phyloP scores from a whole-genome alignment of 768 basidiomycete genomes.

The Dioszegia hungarica region DNA sequence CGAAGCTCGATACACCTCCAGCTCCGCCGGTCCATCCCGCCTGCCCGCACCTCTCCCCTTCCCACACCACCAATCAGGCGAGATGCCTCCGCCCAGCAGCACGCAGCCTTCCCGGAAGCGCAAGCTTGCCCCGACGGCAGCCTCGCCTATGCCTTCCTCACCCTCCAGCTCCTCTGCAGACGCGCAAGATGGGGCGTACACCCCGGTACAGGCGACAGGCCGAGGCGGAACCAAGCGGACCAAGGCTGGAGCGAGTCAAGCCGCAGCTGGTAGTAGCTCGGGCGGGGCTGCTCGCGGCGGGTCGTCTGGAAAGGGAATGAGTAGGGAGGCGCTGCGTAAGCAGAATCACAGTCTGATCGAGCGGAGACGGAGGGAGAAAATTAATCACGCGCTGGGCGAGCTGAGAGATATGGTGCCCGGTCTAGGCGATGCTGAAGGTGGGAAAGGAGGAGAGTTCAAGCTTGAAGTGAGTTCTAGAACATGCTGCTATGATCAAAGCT shows the following conservation, averaged over 20 bases:
- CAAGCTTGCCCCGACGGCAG: not conserved
- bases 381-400: conserved; percentile 80
- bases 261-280: not conserved
- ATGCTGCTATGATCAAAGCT: not conserved
- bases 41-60: not conserved
- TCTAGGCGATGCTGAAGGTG: conserved; percentile 53
- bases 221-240: not conserved
- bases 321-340: conserved; percentile 75
- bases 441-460: conserved; percentile 83
- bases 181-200: not conserved
- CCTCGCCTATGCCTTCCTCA: conserved; percentile 1
- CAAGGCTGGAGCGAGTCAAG: not conserved
- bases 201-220: not conserved
- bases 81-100: not conserved
- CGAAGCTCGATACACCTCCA: not conserved
- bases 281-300: not conserved
- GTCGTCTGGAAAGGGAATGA: conserved; percentile 4
- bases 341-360: conserved; percentile 94
- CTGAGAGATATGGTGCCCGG: conserved; percentile 72
- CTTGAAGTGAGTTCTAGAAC: conserved; percentile 59
- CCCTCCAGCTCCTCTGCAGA: not conserved
- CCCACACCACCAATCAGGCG: not conserved
- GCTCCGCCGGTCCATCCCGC: not conserved
- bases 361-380: conserved; percentile 87
- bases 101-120: conserved; percentile 8